Percentiles rank a stretch among this genome's conserved stretches.
Evolutionary conservation across 2,329 filamentous ascomycete genomes (phyloP).

Genomic region (Zalaria sp.): DNA sequence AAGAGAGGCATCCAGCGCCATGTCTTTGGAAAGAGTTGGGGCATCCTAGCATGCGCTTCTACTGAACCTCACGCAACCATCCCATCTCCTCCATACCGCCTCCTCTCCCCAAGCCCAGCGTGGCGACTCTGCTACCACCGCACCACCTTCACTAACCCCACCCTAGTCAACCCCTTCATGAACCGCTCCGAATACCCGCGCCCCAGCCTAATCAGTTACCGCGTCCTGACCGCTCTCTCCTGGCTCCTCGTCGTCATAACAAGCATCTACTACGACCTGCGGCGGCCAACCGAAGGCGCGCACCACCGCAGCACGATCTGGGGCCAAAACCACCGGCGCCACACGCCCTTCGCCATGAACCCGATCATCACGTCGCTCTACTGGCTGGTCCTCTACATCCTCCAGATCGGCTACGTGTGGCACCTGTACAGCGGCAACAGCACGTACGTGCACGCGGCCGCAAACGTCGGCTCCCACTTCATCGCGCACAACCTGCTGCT

Average conservation of each 20-base stretch:
- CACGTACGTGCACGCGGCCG: slow-evolving; percentile 52
- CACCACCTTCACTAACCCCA: not conserved
- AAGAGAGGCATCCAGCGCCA: too few species aligned
- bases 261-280: slow-evolving; percentile 60
- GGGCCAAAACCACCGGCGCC: slow-evolving; percentile 53
- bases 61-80: too few species aligned
- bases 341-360: slow-evolving; percentile 65
- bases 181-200: slow-evolving; percentile 52
- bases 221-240: slow-evolving; percentile 56
- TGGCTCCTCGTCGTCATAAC: slow-evolving; percentile 63
- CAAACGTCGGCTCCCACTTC: slow-evolving; percentile 70
- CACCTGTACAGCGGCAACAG: slow-evolving; percentile 59
- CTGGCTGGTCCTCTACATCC: slow-evolving; percentile 62
- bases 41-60: too few species aligned
- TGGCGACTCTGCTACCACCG: not conserved
- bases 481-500: slow-evolving; percentile 74
- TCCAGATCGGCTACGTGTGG: slow-evolving; percentile 62
- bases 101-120: not conserved
- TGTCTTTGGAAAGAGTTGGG: too few species aligned
- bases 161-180: slow-evolving; percentile 60
- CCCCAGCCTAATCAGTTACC: slow-evolving; percentile 55
- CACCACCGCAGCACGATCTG: slow-evolving; percentile 49
- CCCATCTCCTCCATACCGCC: not conserved
- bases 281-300: slow-evolving; percentile 47
- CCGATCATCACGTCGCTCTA: slow-evolving; percentile 51